phyloP scores from a whole-genome alignment of 768 basidiomycete species.

The Amyloporia xantha region DNA sequence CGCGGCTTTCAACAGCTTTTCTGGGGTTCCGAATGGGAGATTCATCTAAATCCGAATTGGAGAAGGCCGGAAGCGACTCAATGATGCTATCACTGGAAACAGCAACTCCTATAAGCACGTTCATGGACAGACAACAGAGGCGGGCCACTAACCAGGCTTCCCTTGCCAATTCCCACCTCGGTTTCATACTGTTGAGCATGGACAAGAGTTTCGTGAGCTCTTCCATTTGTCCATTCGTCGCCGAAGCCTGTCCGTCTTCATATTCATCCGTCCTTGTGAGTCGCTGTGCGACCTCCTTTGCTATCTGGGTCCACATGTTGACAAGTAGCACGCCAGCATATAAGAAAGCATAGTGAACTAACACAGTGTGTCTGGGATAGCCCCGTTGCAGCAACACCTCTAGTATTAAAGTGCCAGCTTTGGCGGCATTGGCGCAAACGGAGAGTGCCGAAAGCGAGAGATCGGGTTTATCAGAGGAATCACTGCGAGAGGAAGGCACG shows the following conservation, averaged over 20 bases:
- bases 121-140: no score
- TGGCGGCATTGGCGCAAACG: slow-evolving; percentile 60
- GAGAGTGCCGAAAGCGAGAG: slow-evolving; percentile 58
- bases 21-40: no score
- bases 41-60: no score
- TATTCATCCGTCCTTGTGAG: slow-evolving; percentile 7
- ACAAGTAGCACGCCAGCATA: slow-evolving; percentile 49
- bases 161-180: slow-evolving; percentile 16
- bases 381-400: slow-evolving; percentile 39
- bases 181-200: slow-evolving; percentile 13
- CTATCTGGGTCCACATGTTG: slow-evolving; percentile 45
- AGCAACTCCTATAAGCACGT: no score
- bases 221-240: neutral
- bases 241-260: neutral
- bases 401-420: slow-evolving; percentile 53
- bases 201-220: slow-evolving; percentile 9
- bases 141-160: slow-evolving; percentile 17
- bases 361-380: slow-evolving; percentile 26
- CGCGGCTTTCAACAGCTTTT: no score
- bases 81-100: no score
- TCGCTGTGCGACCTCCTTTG: slow-evolving; percentile 5
- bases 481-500: neutral
- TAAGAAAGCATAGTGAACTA: slow-evolving; percentile 38
- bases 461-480: neutral
- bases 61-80: no score